phyloP scores from a whole-genome alignment of 257 asterid genomes.

The Salvia splendens region DNA sequence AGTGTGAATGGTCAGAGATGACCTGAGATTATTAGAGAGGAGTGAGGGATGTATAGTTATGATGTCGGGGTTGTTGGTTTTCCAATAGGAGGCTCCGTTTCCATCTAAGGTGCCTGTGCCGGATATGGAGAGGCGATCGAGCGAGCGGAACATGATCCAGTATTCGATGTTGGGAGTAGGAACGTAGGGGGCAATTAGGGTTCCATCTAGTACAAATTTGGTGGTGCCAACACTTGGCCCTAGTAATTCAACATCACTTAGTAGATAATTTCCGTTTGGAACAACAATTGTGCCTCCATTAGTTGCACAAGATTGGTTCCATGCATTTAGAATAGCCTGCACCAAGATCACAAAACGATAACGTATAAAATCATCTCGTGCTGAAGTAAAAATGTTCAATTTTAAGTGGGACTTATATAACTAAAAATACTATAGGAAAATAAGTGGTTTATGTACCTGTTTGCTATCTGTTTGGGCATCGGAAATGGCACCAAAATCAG shows the following conservation, averaged over 20 bases:
- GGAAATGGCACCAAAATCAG: no score
- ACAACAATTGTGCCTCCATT: slow-evolving; percentile 38
- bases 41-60: no score
- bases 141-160: slow-evolving; percentile 20
- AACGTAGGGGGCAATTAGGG: slow-evolving; percentile 20
- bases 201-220: background rate
- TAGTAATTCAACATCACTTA: slow-evolving; percentile 30
- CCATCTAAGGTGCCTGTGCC: slow-evolving; percentile 38
- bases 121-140: background rate
- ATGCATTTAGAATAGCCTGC: slow-evolving; percentile 28
- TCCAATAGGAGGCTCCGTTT: slow-evolving; percentile 32
- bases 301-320: slow-evolving; percentile 51
- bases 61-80: no score
- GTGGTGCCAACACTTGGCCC: slow-evolving; percentile 43
- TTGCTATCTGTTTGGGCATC: no score
- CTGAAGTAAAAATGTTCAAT: no score
- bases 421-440: no score
- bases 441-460: no score
- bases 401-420: no score
- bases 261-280: slow-evolving; percentile 43
- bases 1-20: no score
- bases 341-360: no score
- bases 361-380: no score
- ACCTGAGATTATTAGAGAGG: no score
- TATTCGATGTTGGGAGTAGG: background rate